Conservation (phyloP, 192 early-diverging fungal genomes). For the Endogone sp. region DNA sequence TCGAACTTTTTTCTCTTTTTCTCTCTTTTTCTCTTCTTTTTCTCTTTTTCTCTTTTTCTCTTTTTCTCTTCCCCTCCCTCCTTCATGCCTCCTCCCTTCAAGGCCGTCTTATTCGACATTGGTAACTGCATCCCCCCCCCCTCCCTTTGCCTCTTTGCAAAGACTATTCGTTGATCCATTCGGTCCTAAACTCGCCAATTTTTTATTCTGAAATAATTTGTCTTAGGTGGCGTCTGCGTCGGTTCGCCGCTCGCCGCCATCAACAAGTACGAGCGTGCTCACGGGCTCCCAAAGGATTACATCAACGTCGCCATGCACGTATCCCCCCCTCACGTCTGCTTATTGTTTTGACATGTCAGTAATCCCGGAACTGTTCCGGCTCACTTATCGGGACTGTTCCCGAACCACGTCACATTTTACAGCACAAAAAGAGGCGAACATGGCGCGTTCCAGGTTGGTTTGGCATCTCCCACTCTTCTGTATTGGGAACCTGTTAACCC, state of each 20-base stretch:
- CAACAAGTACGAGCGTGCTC: slow-evolving; percentile 56
- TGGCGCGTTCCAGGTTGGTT: slow-evolving; percentile 41
- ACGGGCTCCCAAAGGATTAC: slow-evolving; percentile 73
- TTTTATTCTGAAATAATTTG: too few species aligned
- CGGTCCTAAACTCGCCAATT: too few species aligned
- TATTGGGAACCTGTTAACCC: too few species aligned
- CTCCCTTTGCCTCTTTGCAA: background rate
- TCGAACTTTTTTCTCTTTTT: background rate
- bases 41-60: background rate
- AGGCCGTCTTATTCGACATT: slow-evolving; percentile 83
- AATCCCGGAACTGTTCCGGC: background rate
- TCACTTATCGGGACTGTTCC: background rate
- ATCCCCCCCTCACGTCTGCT: background rate
- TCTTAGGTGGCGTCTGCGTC: slow-evolving; percentile 76
- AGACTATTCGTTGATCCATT: background rate
- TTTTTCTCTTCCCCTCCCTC: too few species aligned
- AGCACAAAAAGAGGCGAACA: slow-evolving; percentile 32
- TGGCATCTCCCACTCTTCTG: too few species aligned
- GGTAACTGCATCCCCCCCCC: slow-evolving; percentile 21
- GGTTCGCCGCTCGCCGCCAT: slow-evolving; percentile 79
- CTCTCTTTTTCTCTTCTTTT: too few species aligned
- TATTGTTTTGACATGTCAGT: too few species aligned
- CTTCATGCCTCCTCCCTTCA: slow-evolving; percentile 25
- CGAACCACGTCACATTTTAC: background rate
- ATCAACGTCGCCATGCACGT: slow-evolving; percentile 75